phyloP scores from a whole-genome alignment of 768 basidiomycete genomes.

The Lactifluus pinguis region DNA sequence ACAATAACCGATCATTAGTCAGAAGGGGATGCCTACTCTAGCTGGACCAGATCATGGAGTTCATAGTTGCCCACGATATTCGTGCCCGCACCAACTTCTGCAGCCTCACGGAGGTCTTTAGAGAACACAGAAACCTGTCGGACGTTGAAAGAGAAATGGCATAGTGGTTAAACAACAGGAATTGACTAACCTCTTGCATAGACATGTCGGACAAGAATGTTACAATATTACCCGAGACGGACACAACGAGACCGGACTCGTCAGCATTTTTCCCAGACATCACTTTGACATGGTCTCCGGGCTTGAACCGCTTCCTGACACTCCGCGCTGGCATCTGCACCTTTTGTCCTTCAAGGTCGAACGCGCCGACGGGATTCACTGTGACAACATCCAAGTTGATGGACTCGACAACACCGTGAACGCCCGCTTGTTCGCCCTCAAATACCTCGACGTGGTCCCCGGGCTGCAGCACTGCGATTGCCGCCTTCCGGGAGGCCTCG shows the following conservation, averaged over 20 bases:
- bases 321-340: constrained; percentile 80
- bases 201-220: constrained; percentile 98
- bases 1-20: neutral
- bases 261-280: constrained; percentile 92
- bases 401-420: constrained; percentile 87
- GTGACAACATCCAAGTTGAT: constrained; percentile 82
- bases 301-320: constrained; percentile 90
- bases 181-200: constrained; percentile 82
- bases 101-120: constrained; percentile 93
- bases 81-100: constrained; percentile 89
- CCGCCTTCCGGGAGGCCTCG: constrained; percentile 83
- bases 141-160: neutral
- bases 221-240: constrained; percentile 81
- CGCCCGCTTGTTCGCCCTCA: constrained; percentile 91
- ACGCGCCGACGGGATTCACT: constrained; percentile 57
- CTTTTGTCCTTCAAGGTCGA: constrained; percentile 81
- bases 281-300: constrained; percentile 98
- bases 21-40: constrained; percentile 62
- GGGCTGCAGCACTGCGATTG: constrained; percentile 91
- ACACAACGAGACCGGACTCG: constrained; percentile 93
- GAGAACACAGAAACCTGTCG: constrained; percentile 89
- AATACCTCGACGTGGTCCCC: constrained; percentile 97
- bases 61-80: constrained; percentile 92
- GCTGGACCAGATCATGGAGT: constrained; percentile 90
- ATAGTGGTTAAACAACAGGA: neutral